Base-by-base conservation (phyloP, 1,139 yeast genomes). In the Saccharomycopsis crataegensis region DNA sequence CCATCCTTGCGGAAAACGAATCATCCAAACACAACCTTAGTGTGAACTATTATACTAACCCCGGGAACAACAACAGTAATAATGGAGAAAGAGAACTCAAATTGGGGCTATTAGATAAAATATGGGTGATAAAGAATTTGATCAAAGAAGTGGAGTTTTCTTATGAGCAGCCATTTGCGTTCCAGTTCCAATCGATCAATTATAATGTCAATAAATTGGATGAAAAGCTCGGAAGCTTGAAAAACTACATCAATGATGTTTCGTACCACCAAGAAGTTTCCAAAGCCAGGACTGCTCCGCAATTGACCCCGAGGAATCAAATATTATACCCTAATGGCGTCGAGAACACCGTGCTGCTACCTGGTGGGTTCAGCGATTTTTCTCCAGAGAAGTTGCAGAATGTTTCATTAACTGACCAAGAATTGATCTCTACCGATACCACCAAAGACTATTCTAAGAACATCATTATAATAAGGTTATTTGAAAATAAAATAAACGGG, bases 111-210 rank as follows among this genome's bases (percentile, higher is more conserved):
- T 42, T 55, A 17, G 52, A 55, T 41, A 53, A 50, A 44, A 50
- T 55, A 16, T 55, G 58, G 58, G 55, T 55, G 3, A 48, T 55
- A 12, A 43, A 53, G 32, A 49, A 48, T 28, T 43, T 55, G 11
- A 42, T 53, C 8, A 46, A 53, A 38, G 56, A 55, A 38, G 33
- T 55, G 11, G 52, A 50, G 34, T 17, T 47, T 8, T 38, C 54
- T 8, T 48, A 14, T 46, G 43, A 48, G 14, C 48, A 36, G 16
- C 41, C 17, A 4, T 54, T 54, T 47, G 43, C 42, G 9, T 41
- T 43, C 9, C 54, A 54, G 16, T 54, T 22, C 47, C 34, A 14
- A 8, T 43, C 54, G 8, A 46, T 55, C 28, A 37, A 36, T 34
- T 53, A 53, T 41, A 55, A 55, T 32, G 11, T 55, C 11, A 37